Conservation (phyloP, 2,329 filamentous ascomycete species). For the Penicillium italicum region DNA sequence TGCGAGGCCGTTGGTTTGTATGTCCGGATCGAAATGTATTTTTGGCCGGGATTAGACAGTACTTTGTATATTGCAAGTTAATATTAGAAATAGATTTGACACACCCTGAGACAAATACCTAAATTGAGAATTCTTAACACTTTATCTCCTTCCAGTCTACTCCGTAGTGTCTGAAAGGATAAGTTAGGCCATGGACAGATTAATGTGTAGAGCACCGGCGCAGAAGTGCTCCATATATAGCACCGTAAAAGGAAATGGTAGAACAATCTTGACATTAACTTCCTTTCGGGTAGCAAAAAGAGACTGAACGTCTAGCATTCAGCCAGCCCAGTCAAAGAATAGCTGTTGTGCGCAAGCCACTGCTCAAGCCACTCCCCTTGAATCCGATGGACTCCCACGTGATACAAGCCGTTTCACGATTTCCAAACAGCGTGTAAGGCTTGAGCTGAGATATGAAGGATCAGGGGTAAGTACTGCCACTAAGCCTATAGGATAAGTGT, state of each 20-base stretch:
- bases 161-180: background rate
- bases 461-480: background rate
- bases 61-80: background rate
- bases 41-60: background rate
- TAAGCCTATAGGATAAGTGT: background rate
- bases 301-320: background rate
- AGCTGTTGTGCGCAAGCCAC: background rate
- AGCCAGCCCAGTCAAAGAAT: background rate
- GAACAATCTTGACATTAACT: too few species aligned
- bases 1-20: background rate
- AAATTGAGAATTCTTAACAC: background rate
- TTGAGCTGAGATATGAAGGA: conserved; percentile 4
- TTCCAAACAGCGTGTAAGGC: conserved; percentile 7
- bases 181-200: background rate
- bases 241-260: background rate
- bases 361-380: background rate
- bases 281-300: background rate
- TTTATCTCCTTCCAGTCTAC: background rate
- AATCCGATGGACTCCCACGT: conserved; percentile 9
- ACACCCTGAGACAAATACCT: background rate
- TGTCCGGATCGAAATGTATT: background rate
- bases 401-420: conserved; percentile 17
- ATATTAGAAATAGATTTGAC: background rate
- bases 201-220: background rate
- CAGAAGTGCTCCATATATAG: background rate